These are phyloP conservation scores for Dictyostelium brefeldianum DNA, from an alignment of 78 protist species.

Conservation along the genomic window DNA sequence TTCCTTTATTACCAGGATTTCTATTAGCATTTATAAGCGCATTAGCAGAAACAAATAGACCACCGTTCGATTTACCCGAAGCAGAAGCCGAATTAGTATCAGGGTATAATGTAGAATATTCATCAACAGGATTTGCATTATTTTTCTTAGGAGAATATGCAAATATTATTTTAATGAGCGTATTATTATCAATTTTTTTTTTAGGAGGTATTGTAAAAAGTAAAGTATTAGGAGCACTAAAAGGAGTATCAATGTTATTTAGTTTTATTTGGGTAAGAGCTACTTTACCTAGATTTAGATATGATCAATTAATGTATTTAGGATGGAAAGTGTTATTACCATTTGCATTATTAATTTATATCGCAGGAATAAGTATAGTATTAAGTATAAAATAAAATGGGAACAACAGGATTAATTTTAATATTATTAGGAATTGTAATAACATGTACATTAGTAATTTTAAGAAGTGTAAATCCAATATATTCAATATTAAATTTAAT, in stretches of 20 bases:
- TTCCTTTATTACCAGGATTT: too few species aligned
- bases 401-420: neutral
- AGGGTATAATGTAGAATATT: too few species aligned
- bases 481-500: slow-evolving; percentile 34
- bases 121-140: slow-evolving; percentile 29
- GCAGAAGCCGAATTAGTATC: too few species aligned
- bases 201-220: neutral
- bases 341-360: neutral
- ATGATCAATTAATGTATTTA: slow-evolving; percentile 37
- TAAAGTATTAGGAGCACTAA: neutral
- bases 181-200: slow-evolving; percentile 16
- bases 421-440: slow-evolving; percentile 19
- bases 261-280: slow-evolving; percentile 20
- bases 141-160: slow-evolving; percentile 13
- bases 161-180: slow-evolving; percentile 11
- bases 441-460: neutral
- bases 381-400: slow-evolving; percentile 2
- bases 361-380: neutral
- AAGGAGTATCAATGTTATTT: slow-evolving; percentile 3
- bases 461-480: slow-evolving; percentile 27
- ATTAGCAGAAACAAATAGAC: too few species aligned
- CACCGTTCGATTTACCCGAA: too few species aligned
- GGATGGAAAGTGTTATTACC: slow-evolving; percentile 24
- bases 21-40: too few species aligned
- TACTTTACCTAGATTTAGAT: slow-evolving; percentile 17